Evolutionary conservation across 345 rosid genomes (phyloP).

Genomic region (Dimocarpus longan): DNA sequence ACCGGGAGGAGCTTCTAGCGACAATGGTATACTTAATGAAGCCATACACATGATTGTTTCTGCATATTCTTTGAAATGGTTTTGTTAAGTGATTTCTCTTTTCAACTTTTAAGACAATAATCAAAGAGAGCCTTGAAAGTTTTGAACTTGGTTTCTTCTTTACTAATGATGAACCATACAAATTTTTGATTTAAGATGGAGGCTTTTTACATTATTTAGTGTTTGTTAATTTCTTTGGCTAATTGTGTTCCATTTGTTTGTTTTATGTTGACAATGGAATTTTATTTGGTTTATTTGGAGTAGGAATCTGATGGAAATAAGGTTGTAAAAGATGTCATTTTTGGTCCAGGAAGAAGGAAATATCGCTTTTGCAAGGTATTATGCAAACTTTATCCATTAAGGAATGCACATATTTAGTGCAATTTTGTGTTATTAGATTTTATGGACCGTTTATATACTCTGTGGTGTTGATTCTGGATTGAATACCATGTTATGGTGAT

Average conservation of each 20-base stretch:
- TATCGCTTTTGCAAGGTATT: conserved; percentile 87
- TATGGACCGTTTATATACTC: not conserved
- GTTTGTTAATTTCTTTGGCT: not conserved
- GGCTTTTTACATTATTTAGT: too few relatives aligned
- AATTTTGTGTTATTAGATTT: not conserved
- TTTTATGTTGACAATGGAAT: not conserved
- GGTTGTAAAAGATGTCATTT: conserved; percentile 70
- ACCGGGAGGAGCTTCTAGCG: conserved; percentile 60
- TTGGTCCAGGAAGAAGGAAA: conserved; percentile 66
- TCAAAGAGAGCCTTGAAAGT: not conserved
- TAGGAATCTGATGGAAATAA: conserved; percentile 73
- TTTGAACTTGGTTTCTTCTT: not conserved
- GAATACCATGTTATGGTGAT: not conserved
- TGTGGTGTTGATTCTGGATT: not conserved
- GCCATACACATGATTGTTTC: not conserved
- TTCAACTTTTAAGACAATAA: too few relatives aligned
- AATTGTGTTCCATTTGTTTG: not conserved
- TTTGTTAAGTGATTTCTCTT: not conserved
- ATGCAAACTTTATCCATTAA: conserved; percentile 1
- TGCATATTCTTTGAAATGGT: not conserved
- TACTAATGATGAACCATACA: not conserved
- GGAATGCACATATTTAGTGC: not conserved
- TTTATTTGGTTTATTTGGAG: not conserved
- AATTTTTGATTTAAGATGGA: too few relatives aligned
- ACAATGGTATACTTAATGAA: conserved; percentile 47